Conservation (phyloP, 306 rosid genomes). For the Erythrophleum fordii region DNA sequence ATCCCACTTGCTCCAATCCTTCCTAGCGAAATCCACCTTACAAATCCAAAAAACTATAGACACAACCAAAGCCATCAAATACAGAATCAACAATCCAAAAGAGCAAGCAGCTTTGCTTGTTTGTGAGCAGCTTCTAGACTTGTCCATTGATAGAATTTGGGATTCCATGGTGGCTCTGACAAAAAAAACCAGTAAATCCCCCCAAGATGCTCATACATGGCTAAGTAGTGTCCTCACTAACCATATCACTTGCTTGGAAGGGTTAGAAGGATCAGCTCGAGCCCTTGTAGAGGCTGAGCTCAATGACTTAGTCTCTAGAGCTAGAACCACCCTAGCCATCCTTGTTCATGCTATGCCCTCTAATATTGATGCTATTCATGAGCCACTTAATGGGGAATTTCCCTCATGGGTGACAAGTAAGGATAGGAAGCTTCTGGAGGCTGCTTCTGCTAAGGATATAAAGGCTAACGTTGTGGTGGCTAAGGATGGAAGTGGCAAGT, state of each 20-base stretch:
- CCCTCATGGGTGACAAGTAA: slow-evolving; percentile 52
- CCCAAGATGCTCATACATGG: slow-evolving; percentile 58
- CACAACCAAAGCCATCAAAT: slow-evolving; percentile 31
- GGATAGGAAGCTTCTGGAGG: slow-evolving; percentile 48
- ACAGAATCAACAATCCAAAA: slow-evolving; percentile 38
- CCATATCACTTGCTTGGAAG: slow-evolving; percentile 64
- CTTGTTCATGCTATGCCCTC: slow-evolving; percentile 14
- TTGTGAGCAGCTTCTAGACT: slow-evolving; percentile 50
- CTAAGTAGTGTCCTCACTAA: slow-evolving; percentile 64
- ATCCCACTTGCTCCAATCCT: slow-evolving; percentile 31
- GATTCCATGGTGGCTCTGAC: slow-evolving; percentile 42
- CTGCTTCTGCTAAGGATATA: slow-evolving; percentile 31
- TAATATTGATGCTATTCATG: neutral
- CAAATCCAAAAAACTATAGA: slow-evolving; percentile 30
- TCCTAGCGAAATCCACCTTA: slow-evolving; percentile 39
- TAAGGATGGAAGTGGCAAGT: slow-evolving; percentile 63
- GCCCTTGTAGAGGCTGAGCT: slow-evolving; percentile 40
- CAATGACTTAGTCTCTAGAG: slow-evolving; percentile 44
- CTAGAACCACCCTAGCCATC: slow-evolving; percentile 48
- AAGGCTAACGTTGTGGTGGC: slow-evolving; percentile 66
- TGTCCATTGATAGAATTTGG: slow-evolving; percentile 41
- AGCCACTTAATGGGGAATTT: slow-evolving; percentile 36
- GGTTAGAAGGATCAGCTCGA: slow-evolving; percentile 32
- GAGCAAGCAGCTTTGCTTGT: slow-evolving; percentile 44
- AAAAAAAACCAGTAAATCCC: neutral